Conservation (phyloP, 2,329 filamentous ascomycete species). For the Colletotrichum lini region DNA sequence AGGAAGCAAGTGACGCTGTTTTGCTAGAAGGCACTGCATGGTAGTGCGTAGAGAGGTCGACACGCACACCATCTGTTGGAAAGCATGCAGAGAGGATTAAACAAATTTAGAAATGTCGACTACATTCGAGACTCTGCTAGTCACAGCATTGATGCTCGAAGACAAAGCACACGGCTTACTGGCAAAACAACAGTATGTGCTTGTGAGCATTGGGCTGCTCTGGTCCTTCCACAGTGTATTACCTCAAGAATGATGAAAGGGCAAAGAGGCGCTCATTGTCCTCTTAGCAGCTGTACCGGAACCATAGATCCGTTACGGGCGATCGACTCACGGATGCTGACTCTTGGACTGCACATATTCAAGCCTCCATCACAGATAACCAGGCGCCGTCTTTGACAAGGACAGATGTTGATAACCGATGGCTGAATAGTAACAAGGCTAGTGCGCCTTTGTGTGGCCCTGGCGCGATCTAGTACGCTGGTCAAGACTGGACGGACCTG, state of each 20-base stretch:
- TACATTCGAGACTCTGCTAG: slow-evolving; percentile 2
- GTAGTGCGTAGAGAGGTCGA: not conserved
- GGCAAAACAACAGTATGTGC: not conserved
- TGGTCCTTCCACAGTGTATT: not conserved
- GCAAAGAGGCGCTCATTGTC: slow-evolving; percentile 20
- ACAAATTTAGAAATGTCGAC: not conserved
- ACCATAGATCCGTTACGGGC: not conserved
- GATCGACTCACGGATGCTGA: slow-evolving; percentile 16
- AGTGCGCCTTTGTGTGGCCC: slow-evolving; percentile 20
- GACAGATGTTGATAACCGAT: slow-evolving; percentile 2
- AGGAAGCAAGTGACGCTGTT: too few species aligned
- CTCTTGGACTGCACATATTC: slow-evolving; percentile 12
- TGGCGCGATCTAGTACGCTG: slow-evolving; percentile 24
- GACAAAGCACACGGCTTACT: slow-evolving; percentile 11
- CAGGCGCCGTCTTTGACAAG: slow-evolving; percentile 24
- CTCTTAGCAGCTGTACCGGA: slow-evolving; percentile 6
- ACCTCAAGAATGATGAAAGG: slow-evolving; percentile 4
- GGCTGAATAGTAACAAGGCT: slow-evolving; percentile 9
- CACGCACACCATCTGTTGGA: not conserved
- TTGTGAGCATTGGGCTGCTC: not conserved
- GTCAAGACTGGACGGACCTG: slow-evolving; percentile 7
- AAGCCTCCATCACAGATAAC: slow-evolving; percentile 21
- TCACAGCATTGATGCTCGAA: slow-evolving; percentile 6
- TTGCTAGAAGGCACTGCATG: not conserved
- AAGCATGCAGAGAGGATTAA: not conserved